Evolutionary conservation across 2,329 filamentous ascomycete species (phyloP), one percentile per base, ranked within the genome.

Genomic region (Colletotrichum sidae): DNA sequence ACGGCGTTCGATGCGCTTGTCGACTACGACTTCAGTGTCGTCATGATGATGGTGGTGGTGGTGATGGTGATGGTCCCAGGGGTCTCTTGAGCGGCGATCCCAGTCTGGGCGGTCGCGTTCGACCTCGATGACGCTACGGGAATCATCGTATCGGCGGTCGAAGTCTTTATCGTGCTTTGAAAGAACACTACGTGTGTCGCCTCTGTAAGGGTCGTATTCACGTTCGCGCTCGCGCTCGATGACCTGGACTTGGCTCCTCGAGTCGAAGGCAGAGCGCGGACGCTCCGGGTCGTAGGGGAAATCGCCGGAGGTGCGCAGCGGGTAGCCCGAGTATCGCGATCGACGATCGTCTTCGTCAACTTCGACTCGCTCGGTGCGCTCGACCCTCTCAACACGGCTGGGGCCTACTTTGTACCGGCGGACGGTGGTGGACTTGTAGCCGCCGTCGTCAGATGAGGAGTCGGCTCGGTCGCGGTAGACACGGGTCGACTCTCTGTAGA

Each of bases 381-480:
- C 78, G 68, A 79, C 76, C 8, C 76, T 77, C 65, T 82, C 81
- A 52, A 76, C 73, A 56, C 78, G 77, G 56, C 72, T 75, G 10
- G 80, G 78, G 8, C 75, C 74, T 35, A 86, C 82, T 72, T 86
- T 86, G 78, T 86, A 86, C 60, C 84, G 80, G 67, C 80, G 82
- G 58, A 86, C 79, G n/a, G 81, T 84, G 6, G 82, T 81, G 65
- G 75, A 78, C 70, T 77, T 78, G 74, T 80, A 81, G 46, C 76
- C 75, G 54, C 84, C 82, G 59, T 84, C 83, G 67, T 83, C 80
- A 12, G 75, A 79, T 35, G 75, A 72, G 49, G 72, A 73, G 57
- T 72, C 70, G 67, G 76, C 72, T 50, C 72, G 73, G 65, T 77
- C 73, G 51, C 72, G 73, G 67, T 77, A 77, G 64, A 68, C 68